Conservation (phyloP, 2,329 filamentous ascomycete species). For the Monosporascus sp. region DNA sequence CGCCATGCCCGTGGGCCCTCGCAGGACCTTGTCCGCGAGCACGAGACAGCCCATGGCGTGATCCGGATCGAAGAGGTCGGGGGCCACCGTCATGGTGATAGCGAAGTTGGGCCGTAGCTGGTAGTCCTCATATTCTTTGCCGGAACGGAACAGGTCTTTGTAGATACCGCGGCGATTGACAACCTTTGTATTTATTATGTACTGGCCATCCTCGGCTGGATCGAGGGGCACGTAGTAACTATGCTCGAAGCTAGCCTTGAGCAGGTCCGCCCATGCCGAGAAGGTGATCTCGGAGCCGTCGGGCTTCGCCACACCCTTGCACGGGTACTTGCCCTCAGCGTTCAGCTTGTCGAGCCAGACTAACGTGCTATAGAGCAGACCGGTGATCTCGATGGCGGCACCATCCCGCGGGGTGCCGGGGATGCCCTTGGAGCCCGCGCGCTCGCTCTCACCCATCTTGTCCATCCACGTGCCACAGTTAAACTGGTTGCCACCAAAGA, state of each 20-base stretch:
- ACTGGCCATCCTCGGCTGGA: constrained; percentile 63
- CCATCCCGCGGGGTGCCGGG: constrained; percentile 97
- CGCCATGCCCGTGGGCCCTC: constrained; percentile 89
- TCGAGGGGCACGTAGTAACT: constrained; percentile 81
- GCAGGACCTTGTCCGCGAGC: constrained; percentile 71
- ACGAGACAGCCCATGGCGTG: constrained; percentile 78
- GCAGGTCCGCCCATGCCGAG: constrained; percentile 69
- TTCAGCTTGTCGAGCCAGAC: constrained; percentile 70
- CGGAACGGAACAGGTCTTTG: constrained; percentile 91
- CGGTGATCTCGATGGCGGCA: constrained; percentile 90
- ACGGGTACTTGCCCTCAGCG: constrained; percentile 63
- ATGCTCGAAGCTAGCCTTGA: constrained; percentile 84
- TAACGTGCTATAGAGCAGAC: constrained; percentile 84
- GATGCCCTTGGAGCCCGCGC: constrained; percentile 84
- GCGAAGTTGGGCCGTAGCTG: constrained; percentile 92
- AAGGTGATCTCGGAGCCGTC: constrained; percentile 61
- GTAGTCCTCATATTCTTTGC: constrained; percentile 96
- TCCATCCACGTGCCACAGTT: constrained; percentile 99
- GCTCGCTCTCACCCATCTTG: constrained; percentile 98
- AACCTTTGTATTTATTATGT: constrained; percentile 73
- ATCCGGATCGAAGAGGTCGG: constrained; percentile 72
- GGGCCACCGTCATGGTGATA: constrained; percentile 91
- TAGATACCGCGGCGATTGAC: constrained; percentile 94
- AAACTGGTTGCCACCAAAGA: constrained; percentile 88
- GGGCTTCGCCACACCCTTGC: constrained; percentile 64